Base-by-base conservation (phyloP, 306 rosid genomes). In the Castanea mollissima region DNA sequence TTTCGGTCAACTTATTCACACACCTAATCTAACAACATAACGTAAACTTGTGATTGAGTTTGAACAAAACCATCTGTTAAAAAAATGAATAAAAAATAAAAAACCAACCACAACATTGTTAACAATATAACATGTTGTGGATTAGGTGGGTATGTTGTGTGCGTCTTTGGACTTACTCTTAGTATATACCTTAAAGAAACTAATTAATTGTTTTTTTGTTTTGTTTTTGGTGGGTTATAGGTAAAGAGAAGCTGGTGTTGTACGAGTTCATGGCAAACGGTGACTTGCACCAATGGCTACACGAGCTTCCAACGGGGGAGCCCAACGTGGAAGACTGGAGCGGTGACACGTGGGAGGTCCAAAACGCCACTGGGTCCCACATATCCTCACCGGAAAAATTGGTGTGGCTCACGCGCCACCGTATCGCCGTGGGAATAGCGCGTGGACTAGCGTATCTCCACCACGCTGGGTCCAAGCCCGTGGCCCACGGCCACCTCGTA, bases 271-370 rank as follows among this genome's bases (percentile, higher is more conserved):
- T 95, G 96, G 78, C 96, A n/a, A 93, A 95, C 85, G 99, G 99
- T 1, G 98, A 95, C 81, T 82, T 95, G 64, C 93, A 91, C 0
- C 81, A 94, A 80, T 95, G 99, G 99, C 58, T 95, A 16, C 96
- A 93, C 60, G 99, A 93, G 85, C 93, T 95, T 3, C 99, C 99
- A 0, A 74, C 97, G 0, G 99, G 98, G 25, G 88, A 93, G 76
- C 86, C 99, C 44, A 88, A 93, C 73, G 98, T 93, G 62, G 99
- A 95, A 76, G 99, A 95, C 57, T 95, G 99, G 99, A 91, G 90
- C 15, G 79, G 86, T 0, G 99, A 95, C 88, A 95, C 92, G 81
- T 95, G 99, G 99, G 97, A 94, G 73, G 76, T 86, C 44, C 88
- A 84, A 52, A 85, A 86, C 21, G 76, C 80, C 4, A 9, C 9